Evolutionary conservation across 2,329 filamentous ascomycete species (phyloP).

Genomic region (Hymenoscyphus repandus): DNA sequence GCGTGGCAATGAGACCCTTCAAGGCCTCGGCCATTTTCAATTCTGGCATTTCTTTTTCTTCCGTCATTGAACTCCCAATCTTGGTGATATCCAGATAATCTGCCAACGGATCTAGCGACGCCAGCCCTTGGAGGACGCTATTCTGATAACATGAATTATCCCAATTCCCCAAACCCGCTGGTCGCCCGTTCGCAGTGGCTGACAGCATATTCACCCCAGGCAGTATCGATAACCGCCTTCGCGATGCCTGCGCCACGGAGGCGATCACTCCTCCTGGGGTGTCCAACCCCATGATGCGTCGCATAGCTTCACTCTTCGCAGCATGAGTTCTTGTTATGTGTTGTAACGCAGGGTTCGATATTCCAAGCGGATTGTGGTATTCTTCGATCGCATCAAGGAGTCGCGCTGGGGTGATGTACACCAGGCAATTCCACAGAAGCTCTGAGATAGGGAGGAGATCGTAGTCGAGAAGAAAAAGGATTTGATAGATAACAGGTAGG

Average conservation of each 20-base stretch:
- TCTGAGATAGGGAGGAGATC: slow-evolving; percentile 38
- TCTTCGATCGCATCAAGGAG: slow-evolving; percentile 53
- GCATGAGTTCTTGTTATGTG: slow-evolving; percentile 40
- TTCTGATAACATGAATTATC: slow-evolving; percentile 99
- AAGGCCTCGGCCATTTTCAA: slow-evolving; percentile 32
- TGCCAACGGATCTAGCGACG: slow-evolving; percentile 66
- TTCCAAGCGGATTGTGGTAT: slow-evolving; percentile 36
- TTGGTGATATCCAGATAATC: slow-evolving; percentile 54
- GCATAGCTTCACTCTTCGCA: slow-evolving; percentile 61
- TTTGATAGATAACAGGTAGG: slow-evolving; percentile 26
- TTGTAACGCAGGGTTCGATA: slow-evolving; percentile 38
- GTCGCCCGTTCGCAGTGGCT: slow-evolving; percentile 40
- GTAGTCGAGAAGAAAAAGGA: slow-evolving; percentile 28
- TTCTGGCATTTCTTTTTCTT: slow-evolving; percentile 16
- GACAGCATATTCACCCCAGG: slow-evolving; percentile 35
- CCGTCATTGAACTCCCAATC: slow-evolving; percentile 22
- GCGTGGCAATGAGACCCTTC: slow-evolving; percentile 57
- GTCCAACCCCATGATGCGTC: slow-evolving; percentile 57
- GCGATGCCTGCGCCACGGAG: slow-evolving; percentile 53
- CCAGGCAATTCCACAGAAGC: slow-evolving; percentile 55
- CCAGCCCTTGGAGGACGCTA: slow-evolving; percentile 81
- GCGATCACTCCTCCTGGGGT: slow-evolving; percentile 47
- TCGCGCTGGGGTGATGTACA: slow-evolving; percentile 50
- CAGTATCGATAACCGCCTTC: slow-evolving; percentile 49
- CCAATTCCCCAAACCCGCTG: slow-evolving; percentile 75